phyloP scores from a whole-genome alignment of 2,329 filamentous ascomycete species.

The Hypoxylon sp. region DNA sequence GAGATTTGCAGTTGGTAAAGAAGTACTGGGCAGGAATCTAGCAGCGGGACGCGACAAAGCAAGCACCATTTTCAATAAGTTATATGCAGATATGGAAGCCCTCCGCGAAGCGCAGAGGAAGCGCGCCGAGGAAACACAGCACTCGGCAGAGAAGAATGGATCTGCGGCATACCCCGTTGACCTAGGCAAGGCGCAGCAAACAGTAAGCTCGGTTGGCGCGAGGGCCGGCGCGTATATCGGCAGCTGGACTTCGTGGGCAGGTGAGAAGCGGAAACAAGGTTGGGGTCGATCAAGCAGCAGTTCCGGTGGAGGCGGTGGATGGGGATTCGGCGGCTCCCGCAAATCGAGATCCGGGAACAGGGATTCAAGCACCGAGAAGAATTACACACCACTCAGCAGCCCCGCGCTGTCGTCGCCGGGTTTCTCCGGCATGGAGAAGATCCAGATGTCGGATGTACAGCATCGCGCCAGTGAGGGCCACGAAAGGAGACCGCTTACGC shows the following conservation, averaged over 20 bases:
- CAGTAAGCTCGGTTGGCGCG: slow-evolving; percentile 63
- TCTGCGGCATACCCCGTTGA: slow-evolving; percentile 51
- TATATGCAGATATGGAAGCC: slow-evolving; percentile 91
- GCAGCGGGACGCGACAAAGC: slow-evolving; percentile 90
- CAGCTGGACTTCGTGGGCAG: slow-evolving; percentile 78
- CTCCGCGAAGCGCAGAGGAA: slow-evolving; percentile 80
- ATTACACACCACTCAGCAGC: slow-evolving; percentile 53
- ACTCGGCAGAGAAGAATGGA: slow-evolving; percentile 47
- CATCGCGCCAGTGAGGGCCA: slow-evolving; percentile 45
- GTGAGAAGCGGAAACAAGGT: slow-evolving; percentile 77
- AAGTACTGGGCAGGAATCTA: slow-evolving; percentile 90
- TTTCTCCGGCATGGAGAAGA: slow-evolving; percentile 56
- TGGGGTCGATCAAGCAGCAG: slow-evolving; percentile 56
- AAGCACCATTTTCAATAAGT: slow-evolving; percentile 84
- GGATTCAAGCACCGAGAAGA: slow-evolving; percentile 53
- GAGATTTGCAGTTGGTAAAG: slow-evolving; percentile 83
- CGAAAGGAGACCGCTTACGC: slow-evolving; percentile 53
- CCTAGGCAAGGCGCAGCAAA: slow-evolving; percentile 60
- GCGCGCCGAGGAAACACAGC: slow-evolving; percentile 67
- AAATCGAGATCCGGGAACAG: slow-evolving; percentile 50
- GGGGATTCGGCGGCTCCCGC: slow-evolving; percentile 53
- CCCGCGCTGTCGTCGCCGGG: slow-evolving; percentile 54
- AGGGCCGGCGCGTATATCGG: slow-evolving; percentile 75
- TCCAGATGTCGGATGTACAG: slow-evolving; percentile 40
- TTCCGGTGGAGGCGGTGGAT: slow-evolving; percentile 52